These are phyloP conservation scores for Phytophthora aleatoria DNA, from an alignment of 352 stramenopile species.

Conservation along the genomic window DNA sequence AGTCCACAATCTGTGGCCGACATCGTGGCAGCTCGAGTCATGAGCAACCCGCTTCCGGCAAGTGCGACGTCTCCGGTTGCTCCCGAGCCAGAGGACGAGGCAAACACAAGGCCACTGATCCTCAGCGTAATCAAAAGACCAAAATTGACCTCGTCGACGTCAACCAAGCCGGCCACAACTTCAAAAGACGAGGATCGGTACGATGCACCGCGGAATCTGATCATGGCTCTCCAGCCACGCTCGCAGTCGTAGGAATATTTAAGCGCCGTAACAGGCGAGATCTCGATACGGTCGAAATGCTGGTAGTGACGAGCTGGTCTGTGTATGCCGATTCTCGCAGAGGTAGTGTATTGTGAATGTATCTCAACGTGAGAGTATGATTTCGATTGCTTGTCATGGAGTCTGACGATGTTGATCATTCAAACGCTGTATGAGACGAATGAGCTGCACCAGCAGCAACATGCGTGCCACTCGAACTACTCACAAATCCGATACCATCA, in stretches of 20 bases:
- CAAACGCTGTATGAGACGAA: too few relatives aligned
- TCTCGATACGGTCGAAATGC: neutral
- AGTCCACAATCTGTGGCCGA: conserved; percentile 78
- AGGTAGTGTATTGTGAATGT: conserved; percentile 1
- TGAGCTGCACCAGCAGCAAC: too few relatives aligned
- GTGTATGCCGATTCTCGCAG: neutral
- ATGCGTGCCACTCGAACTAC: too few relatives aligned
- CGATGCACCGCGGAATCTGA: conserved; percentile 33
- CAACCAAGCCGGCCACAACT: neutral
- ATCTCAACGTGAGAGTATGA: neutral
- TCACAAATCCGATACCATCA: too few relatives aligned
- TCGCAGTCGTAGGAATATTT: conserved; percentile 37
- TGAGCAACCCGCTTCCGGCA: conserved; percentile 14
- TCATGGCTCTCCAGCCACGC: conserved; percentile 28
- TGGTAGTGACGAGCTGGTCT: conserved; percentile 2
- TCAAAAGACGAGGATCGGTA: conserved; percentile 33
- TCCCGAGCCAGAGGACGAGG: conserved; percentile 22
- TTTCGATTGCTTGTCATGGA: neutral
- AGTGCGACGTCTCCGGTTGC: conserved; percentile 20
- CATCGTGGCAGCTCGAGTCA: conserved; percentile 30
- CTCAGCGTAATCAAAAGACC: conserved; percentile 3
- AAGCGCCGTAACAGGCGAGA: conserved; percentile 14
- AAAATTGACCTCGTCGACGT: conserved; percentile 4
- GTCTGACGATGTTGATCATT: too few relatives aligned
- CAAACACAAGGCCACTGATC: conserved; percentile 15